These are phyloP conservation scores for Curvularia eragrostidis DNA, from an alignment of 2,329 filamentous ascomycete genomes.

Conservation along the genomic window DNA sequence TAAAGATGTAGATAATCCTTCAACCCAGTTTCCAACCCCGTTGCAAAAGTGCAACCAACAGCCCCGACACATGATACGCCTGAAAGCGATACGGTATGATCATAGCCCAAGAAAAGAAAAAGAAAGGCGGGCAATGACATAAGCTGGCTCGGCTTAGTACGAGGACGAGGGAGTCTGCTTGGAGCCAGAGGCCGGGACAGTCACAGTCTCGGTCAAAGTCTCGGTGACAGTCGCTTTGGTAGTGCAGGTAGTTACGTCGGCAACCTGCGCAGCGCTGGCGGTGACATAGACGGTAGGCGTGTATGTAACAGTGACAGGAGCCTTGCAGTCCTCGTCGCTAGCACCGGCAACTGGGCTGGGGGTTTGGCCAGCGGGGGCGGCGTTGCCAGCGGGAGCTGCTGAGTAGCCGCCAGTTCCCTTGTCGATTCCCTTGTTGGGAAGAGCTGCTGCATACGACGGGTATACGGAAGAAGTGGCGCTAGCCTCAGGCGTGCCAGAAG, in stretches of 20 bases:
- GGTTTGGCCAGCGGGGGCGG: slow-evolving; percentile 17
- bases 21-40: neutral
- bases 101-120: neutral
- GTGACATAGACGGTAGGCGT: slow-evolving; percentile 40
- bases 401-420: slow-evolving; percentile 5
- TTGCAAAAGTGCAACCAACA: neutral
- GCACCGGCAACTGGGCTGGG: slow-evolving; percentile 8
- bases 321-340: slow-evolving; percentile 27
- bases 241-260: slow-evolving; percentile 20
- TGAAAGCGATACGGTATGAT: neutral
- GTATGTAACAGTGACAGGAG: slow-evolving; percentile 34
- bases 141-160: slow-evolving; percentile 6
- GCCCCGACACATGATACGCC: neutral
- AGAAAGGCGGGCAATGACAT: neutral
- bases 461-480: slow-evolving; percentile 4
- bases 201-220: slow-evolving; percentile 36
- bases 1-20: neutral
- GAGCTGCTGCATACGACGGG: slow-evolving; percentile 18
- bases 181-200: slow-evolving; percentile 18
- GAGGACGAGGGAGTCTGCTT: slow-evolving; percentile 8
- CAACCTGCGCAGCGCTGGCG: slow-evolving; percentile 22
- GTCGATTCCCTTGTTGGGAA: slow-evolving; percentile 21
- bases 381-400: slow-evolving; percentile 4
- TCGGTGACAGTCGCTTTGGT: slow-evolving; percentile 20
- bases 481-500: slow-evolving; percentile 2